Evolutionary conservation across 305 asterid genomes (phyloP).

Genomic region (Fraxinus greggii): DNA sequence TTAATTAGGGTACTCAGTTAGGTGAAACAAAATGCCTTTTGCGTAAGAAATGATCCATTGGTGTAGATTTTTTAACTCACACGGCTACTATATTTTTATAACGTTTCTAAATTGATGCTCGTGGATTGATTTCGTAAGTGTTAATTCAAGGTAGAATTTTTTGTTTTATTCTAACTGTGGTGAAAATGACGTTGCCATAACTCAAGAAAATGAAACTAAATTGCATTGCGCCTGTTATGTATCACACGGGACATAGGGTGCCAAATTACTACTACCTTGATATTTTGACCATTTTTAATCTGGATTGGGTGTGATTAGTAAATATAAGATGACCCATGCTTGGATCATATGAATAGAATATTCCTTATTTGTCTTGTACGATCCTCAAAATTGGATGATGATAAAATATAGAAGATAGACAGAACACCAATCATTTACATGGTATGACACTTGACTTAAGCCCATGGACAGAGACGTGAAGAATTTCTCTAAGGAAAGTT

Average conservation of each 20-base stretch:
- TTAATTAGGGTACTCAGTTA: neutral
- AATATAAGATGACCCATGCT: neutral
- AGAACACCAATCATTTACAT: neutral
- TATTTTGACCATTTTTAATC: neutral
- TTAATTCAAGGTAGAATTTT: neutral
- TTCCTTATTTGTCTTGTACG: neutral
- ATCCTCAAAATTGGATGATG: neutral
- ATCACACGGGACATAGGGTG: neutral
- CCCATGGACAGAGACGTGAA: neutral
- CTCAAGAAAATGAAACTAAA: neutral
- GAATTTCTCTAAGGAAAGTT: neutral
- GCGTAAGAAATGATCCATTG: neutral
- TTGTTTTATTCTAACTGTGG: neutral
- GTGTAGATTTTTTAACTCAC: neutral
- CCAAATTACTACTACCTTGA: neutral
- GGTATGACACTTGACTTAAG: neutral
- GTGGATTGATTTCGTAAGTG: neutral
- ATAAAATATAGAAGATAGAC: neutral
- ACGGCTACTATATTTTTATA: neutral
- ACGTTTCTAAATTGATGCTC: neutral
- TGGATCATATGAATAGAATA: neutral
- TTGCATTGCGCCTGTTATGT: neutral
- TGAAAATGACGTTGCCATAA: neutral
- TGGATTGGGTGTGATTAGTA: neutral
- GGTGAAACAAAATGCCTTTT: neutral